Base-by-base conservation (phyloP, 1,139 yeast genomes). In the Casaregolazyma lundiana region DNA sequence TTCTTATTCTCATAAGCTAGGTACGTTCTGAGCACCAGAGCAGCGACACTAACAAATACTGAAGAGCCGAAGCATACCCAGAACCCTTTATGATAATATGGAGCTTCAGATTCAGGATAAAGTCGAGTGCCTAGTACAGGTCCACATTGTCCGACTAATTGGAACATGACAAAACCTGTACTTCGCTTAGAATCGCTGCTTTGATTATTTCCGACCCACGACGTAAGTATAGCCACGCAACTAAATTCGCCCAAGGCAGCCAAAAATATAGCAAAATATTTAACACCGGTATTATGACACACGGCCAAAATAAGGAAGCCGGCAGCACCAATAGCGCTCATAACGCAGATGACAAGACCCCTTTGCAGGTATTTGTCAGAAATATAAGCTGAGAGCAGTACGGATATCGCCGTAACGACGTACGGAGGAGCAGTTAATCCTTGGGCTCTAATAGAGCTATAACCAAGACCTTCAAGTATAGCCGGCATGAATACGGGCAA, bases 181-280 rank as follows among this genome's bases (percentile, higher is more conserved):
- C 64, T 63, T 41, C 64, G 53, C 24, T 56, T 53, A 7, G 63
- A 49, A 41, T 63, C 67, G 11, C 62, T 52, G 8, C 64, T 61
- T 39, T 63, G 66, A 49, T 64, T 63, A 48, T 64, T 64, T 34
- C 60, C 61, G 8, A 55, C 54, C 68, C 68, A 64, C 9, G 62
- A 50, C 29, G 63, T 47, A 21, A 61, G 51, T 35, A 62, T 38
- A 2, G 66, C 55, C 8, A 61, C 60, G 18, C 61, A 60, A 3
- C 66, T 58, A 54, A 61, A 63, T 20, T 62, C 57, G 2, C 67
- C 68, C 16, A 57, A 54, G 11, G 64, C 56, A 5, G 64, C 65
- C n/a, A 64, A 52, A 50, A 54, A 63, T 13, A 61, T 53, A 3
- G 66, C 67, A 45, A 61, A 55, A 50, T 64, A 64, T 22, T 60